Base-by-base conservation (phyloP, 129 eudicot species). In the Flaveria trinervia region DNA sequence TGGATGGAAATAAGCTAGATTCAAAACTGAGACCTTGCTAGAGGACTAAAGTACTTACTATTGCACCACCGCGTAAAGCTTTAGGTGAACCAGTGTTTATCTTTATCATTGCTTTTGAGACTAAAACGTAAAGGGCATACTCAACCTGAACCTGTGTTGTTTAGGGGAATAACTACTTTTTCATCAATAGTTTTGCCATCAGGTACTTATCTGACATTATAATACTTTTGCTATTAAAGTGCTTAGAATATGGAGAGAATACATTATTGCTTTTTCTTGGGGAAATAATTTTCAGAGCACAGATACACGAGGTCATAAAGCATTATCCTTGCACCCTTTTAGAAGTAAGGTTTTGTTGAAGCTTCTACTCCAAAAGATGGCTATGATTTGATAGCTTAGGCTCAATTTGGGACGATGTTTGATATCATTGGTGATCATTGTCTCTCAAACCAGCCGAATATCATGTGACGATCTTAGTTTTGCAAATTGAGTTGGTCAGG, bases 311-410 rank as follows among this genome's bases (percentile, higher is more conserved):
- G 68, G n/a, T 45, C 50, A 10, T 49, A 10, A 75, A 5, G 33
- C 81, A 68, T 77, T 68, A 50, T 76, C 44, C 75, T 45, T 54
- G 20, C 16, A 43, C 57, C 49, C 23, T 77, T 43, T 45, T 13
- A 1, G n/a, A 77, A 67, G 81, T 15, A 41, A 68, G 41, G 75
- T 39, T 33, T 66, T 39, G n/a, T 11, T 50, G 71, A 17, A 75
- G 62, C 39, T 62, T 76, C 74, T 76, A 1, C 57, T 4, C 20
- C 22, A 51, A 51, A 51, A 51, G 16, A 1, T 22, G 15, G 44
- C 23, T 41, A 36, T 55, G 13, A 39, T 72, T 25, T 44, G 41
- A 36, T 57, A 41, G 78, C 12, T 43, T 22, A 74, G 54, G 55
- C 4, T 17, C 4, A 9, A 45, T 45, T 45, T 45, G 11, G 50